Conservation (phyloP, 805 yeast genomes). For the Saccharomycopsis babjevae region DNA sequence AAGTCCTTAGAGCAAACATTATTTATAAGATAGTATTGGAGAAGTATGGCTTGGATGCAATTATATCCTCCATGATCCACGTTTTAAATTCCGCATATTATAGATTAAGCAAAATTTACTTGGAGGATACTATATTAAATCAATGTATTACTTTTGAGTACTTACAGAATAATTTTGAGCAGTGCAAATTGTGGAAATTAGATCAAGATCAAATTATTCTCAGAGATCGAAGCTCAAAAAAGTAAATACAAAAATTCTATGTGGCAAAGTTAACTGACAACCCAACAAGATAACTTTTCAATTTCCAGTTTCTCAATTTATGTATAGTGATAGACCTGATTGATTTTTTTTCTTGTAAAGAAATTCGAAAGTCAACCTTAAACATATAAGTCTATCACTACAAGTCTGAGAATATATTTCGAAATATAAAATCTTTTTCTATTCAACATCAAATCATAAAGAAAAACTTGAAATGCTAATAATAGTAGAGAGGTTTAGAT, state of each 20-base stretch:
- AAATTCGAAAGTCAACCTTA: too few relatives aligned
- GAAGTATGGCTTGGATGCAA: constrained; percentile 1
- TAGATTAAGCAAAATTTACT: constrained; percentile 1
- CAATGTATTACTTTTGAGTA: constrained; percentile 1
- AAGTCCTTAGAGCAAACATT: constrained; percentile 5
- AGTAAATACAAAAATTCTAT: not conserved
- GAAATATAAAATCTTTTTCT: too few relatives aligned
- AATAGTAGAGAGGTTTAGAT: too few relatives aligned
- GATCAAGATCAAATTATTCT: not conserved
- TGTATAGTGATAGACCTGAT: too few relatives aligned
- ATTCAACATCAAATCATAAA: too few relatives aligned
- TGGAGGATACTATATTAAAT: constrained; percentile 8
- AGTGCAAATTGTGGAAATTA: constrained; percentile 1
- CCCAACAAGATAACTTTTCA: too few relatives aligned
- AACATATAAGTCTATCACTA: too few relatives aligned
- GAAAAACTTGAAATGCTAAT: too few relatives aligned
- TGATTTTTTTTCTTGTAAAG: too few relatives aligned
- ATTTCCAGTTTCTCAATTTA: too few relatives aligned
- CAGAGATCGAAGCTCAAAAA: not conserved
- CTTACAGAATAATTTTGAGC: not conserved
- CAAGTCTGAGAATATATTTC: too few relatives aligned
- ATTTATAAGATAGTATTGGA: constrained; percentile 1
- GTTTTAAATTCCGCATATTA: constrained; percentile 5
- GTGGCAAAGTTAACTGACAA: too few relatives aligned
- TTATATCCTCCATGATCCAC: not conserved